Evolutionary conservation across 1,284 basidiomycete genomes (phyloP).

Genomic region (Ustilago shanxiensis): DNA sequence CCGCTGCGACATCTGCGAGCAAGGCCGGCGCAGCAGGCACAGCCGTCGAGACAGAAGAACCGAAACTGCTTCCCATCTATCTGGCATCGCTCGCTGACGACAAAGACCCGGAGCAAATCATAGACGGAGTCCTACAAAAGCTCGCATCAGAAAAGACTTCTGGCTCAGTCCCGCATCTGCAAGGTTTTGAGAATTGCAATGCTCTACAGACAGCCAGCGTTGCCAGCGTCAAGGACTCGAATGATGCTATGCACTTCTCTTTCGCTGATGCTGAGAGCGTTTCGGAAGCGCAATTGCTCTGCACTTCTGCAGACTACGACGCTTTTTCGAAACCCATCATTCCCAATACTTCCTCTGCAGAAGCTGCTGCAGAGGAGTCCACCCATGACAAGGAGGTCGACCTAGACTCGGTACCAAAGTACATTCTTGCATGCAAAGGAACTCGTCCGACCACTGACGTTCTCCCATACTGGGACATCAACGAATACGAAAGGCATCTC

Average conservation of each 20-base stretch:
- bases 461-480: conserved; percentile 50
- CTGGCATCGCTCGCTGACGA: conserved; percentile 22
- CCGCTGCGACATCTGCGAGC: not conserved
- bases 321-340: conserved; percentile 39
- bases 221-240: conserved; percentile 57
- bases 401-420: conserved; percentile 61
- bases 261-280: conserved; percentile 16
- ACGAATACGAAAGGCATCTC: conserved; percentile 40
- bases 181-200: conserved; percentile 13
- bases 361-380: conserved; percentile 12
- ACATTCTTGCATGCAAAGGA: conserved; percentile 45
- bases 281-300: conserved; percentile 23
- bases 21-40: conserved; percentile 4
- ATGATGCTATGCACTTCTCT: conserved; percentile 79
- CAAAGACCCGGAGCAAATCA: not conserved
- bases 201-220: conserved; percentile 18
- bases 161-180: conserved; percentile 10
- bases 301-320: conserved; percentile 42
- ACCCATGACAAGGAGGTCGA: conserved; percentile 54
- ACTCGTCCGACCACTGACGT: conserved; percentile 13
- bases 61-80: conserved; percentile 44
- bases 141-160: conserved; percentile 18
- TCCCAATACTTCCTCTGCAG: not conserved
- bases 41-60: conserved; percentile 33
- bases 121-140: conserved; percentile 17